Evolutionary conservation across 495 filamentous ascomycete species (phyloP).

Genomic region (Hapsidospora chrysogenum): DNA sequence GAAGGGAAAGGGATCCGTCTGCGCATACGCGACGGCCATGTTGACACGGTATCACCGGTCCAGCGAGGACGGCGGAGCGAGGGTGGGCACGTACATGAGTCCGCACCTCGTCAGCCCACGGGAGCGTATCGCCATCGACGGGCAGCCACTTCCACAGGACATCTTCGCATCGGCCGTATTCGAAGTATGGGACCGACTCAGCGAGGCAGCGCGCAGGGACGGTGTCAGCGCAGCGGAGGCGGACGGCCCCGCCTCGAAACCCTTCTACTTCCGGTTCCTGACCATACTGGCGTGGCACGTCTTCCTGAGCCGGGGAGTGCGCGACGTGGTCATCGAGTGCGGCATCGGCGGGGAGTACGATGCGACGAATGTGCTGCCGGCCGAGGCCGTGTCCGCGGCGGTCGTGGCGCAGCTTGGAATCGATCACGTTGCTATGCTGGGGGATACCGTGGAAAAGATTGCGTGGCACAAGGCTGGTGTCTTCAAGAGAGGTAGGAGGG

Average conservation of each 20-base stretch:
- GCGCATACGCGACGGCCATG: constrained; percentile 27
- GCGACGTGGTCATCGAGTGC: constrained; percentile 26
- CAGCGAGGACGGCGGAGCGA: constrained; percentile 7
- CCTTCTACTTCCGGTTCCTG: constrained; percentile 41
- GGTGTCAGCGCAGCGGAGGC: constrained; percentile 1
- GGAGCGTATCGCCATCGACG: constrained; percentile 49
- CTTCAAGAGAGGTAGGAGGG: constrained; percentile 21
- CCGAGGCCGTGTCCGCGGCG: constrained; percentile 14
- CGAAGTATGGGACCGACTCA: constrained; percentile 45
- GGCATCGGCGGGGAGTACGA: constrained; percentile 37
- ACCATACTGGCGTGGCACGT: constrained; percentile 27
- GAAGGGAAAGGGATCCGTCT: constrained; percentile 43
- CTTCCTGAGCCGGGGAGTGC: constrained; percentile 24
- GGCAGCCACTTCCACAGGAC: constrained; percentile 25
- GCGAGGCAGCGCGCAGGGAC: constrained; percentile 17
- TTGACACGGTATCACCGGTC: constrained; percentile 16
- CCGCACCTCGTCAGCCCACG: constrained; percentile 44
- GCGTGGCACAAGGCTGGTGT: constrained; percentile 38
- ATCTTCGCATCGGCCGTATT: constrained; percentile 47
- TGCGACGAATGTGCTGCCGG: constrained; percentile 26
- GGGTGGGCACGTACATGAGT: constrained; percentile 48
- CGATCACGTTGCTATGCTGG: constrained; percentile 33
- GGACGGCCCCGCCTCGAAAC: constrained; percentile 21
- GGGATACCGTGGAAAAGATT: constrained; percentile 26
- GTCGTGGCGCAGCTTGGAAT: constrained; percentile 30